phyloP scores from a whole-genome alignment of 2,329 filamentous ascomycete species.

The Didymosphaeria variabile region DNA sequence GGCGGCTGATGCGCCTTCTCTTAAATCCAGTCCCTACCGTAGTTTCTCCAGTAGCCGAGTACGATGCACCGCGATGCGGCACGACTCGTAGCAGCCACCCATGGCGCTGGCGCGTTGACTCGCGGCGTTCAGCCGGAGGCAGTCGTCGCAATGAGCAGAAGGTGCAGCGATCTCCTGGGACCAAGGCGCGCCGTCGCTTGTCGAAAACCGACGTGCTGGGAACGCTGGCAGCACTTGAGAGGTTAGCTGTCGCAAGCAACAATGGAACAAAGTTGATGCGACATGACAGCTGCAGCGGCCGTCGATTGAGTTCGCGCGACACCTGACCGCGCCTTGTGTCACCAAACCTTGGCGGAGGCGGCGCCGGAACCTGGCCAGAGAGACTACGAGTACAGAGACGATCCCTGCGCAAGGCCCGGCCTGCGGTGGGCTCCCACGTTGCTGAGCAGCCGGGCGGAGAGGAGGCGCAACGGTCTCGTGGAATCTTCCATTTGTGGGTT shows the following conservation, averaged over 20 bases:
- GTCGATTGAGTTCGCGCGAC: conserved; percentile 8
- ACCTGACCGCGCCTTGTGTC: conserved; percentile 4
- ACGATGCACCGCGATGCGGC: background rate
- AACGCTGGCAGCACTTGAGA: conserved; percentile 5
- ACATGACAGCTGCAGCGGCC: background rate
- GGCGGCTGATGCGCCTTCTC: conserved; percentile 1
- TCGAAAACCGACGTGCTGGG: conserved; percentile 8
- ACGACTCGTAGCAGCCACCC: background rate
- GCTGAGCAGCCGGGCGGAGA: background rate
- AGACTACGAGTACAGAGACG: conserved; percentile 11
- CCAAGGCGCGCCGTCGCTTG: background rate
- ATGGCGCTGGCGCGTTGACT: background rate
- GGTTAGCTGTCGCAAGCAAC: background rate
- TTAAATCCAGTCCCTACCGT: background rate
- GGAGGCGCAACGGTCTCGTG: conserved; percentile 9
- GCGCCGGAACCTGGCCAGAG: background rate
- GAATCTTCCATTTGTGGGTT: conserved; percentile 13
- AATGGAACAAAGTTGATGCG: background rate
- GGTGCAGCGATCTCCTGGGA: conserved; percentile 4
- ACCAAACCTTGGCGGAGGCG: background rate
- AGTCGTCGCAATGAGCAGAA: background rate
- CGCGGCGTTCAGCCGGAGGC: conserved; percentile 7
- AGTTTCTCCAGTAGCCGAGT: background rate
- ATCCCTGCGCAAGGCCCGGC: conserved; percentile 3
- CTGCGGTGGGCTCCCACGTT: conserved; percentile 2